Conservation (phyloP, 2,329 filamentous ascomycete genomes). For the Sporothrix protearum region DNA sequence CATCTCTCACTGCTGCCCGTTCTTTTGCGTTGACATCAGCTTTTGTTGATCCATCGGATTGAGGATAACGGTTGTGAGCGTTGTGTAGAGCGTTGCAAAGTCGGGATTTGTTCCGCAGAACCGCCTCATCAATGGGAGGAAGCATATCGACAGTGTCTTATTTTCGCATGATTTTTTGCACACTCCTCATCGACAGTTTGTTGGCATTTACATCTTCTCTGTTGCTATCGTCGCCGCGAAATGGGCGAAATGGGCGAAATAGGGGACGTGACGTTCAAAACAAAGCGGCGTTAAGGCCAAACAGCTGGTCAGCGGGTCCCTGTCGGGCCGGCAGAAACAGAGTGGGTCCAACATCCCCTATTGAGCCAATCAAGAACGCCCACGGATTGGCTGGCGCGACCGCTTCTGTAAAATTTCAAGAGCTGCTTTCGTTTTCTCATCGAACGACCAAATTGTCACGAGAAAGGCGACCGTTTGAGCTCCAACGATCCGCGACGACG, state of each 20-base stretch:
- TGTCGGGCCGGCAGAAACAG: conserved; percentile 15
- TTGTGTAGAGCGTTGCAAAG: conserved; percentile 57
- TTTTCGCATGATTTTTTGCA: background rate
- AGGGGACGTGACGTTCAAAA: background rate
- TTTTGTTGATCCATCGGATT: conserved; percentile 58
- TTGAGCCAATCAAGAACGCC: background rate
- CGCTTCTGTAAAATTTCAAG: conserved; percentile 22
- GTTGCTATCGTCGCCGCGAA: background rate
- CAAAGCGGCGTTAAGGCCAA: background rate
- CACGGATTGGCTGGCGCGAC: background rate
- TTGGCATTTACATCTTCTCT: background rate
- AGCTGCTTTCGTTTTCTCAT: background rate
- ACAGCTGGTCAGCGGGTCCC: background rate
- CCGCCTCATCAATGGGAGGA: conserved; percentile 53
- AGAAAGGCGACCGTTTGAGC: background rate
- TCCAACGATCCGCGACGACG: background rate
- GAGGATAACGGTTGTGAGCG: conserved; percentile 52
- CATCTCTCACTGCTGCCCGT: conserved; percentile 48
- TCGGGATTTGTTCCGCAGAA: conserved; percentile 58
- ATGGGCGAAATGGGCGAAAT: background rate
- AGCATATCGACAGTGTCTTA: conserved; percentile 43
- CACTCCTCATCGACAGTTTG: background rate
- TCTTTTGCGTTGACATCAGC: conserved; percentile 49
- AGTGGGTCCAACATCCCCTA: background rate
- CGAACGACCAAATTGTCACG: background rate